phyloP scores from a whole-genome alignment of 169 alveolate species.

The Eimeria zaria region DNA sequence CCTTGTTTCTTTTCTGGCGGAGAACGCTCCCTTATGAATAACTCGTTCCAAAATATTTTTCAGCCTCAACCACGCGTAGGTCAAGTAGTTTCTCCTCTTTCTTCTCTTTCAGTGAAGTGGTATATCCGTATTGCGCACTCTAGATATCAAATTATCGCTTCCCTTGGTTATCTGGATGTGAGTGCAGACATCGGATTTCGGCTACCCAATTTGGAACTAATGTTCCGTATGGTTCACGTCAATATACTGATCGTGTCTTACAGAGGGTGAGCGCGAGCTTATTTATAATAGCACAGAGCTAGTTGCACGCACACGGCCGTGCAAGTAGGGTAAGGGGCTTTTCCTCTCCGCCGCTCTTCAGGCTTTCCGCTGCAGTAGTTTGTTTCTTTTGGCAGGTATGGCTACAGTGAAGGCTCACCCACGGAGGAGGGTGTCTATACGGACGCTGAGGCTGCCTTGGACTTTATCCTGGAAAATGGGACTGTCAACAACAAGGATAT shows the following conservation, averaged over 20 bases:
- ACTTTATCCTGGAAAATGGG: conserved; percentile 16
- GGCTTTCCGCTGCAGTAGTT: not conserved
- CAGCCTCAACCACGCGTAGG: not conserved
- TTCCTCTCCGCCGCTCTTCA: not conserved
- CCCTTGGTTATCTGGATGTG: not conserved
- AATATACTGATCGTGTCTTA: conserved; percentile 79
- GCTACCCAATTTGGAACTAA: conserved; percentile 49
- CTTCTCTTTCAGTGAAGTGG: not conserved
- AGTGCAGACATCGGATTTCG: conserved; percentile 58
- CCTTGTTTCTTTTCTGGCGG: not conserved
- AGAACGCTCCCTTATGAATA: not conserved
- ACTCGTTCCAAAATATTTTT: not conserved
- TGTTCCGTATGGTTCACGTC: conserved; percentile 60
- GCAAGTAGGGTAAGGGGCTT: not conserved
- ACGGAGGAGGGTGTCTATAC: conserved; percentile 82
- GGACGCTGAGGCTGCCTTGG: conserved; percentile 83
- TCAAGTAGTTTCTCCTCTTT: not conserved
- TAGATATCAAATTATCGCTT: not conserved
- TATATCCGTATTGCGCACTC: not conserved
- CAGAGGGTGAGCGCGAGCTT: conserved; percentile 68
- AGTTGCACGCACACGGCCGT: not conserved
- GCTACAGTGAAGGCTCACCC: conserved; percentile 84
- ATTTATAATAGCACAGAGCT: not conserved
- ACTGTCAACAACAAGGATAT: conserved; percentile 84
- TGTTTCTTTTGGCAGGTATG: conserved; percentile 70